phyloP scores from a whole-genome alignment of 768 basidiomycete species.

The Lactarius psammicola region DNA sequence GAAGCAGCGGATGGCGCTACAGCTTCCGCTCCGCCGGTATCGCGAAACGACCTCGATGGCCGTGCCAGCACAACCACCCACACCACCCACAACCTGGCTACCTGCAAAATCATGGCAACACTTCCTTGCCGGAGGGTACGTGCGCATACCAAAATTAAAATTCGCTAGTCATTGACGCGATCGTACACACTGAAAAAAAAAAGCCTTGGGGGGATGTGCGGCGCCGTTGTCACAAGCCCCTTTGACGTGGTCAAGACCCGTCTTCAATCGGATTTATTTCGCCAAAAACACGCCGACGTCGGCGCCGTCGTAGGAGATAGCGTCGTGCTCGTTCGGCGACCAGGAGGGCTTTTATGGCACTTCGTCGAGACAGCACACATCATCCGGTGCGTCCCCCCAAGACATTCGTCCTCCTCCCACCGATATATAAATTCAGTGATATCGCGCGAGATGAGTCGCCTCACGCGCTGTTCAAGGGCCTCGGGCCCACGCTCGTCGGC shows the following conservation, averaged over 20 bases:
- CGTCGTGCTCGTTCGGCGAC: conserved; percentile 36
- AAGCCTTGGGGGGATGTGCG: conserved; percentile 96
- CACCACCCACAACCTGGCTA: conserved; percentile 38
- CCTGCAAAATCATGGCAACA: conserved; percentile 83
- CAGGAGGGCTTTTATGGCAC: conserved; percentile 71
- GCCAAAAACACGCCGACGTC: conserved; percentile 41
- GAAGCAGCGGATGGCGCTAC: not conserved
- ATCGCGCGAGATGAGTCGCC: conserved; percentile 89
- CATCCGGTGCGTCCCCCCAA: conserved; percentile 58
- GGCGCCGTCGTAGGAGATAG: conserved; percentile 36
- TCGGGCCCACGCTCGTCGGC: conserved; percentile 92
- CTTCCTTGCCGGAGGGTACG: conserved; percentile 85
- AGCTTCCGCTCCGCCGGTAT: not conserved
- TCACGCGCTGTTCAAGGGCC: conserved; percentile 88
- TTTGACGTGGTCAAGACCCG: conserved; percentile 99
- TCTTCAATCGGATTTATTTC: conserved; percentile 86
- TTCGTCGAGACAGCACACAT: conserved; percentile 95
- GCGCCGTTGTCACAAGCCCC: conserved; percentile 93
- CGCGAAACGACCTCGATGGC: conserved; percentile 27
- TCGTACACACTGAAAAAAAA: not conserved
- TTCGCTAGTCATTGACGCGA: not conserved
- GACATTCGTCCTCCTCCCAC: not conserved
- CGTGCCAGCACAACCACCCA: conserved; percentile 30
- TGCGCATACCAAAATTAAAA: conserved; percentile 11
- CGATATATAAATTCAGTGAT: conserved; percentile 47